A percentile compares a stretch with the other conserved stretches of the same genome.
Evolutionary conservation across 345 rosid species (phyloP).

Genomic region (Hevea brasiliensis): DNA sequence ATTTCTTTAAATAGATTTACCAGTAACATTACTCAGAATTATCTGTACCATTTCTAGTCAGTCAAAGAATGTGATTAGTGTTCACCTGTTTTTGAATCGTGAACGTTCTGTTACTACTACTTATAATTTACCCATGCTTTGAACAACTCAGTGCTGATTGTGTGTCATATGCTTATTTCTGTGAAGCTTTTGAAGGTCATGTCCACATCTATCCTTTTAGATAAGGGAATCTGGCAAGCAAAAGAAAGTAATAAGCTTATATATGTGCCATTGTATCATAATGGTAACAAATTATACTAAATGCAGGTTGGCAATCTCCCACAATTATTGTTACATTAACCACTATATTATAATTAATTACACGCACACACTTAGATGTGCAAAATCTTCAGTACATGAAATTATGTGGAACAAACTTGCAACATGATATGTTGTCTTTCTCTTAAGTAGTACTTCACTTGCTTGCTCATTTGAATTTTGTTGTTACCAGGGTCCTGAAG

Average conservation of each 20-base stretch:
- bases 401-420: neutral
- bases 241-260: neutral
- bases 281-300: neutral
- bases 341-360: neutral
- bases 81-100: neutral
- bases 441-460: neutral
- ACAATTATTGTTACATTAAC: neutral
- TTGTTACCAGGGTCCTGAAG: constrained; percentile 85
- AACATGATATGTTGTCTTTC: neutral
- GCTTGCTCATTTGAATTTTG: neutral
- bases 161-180: neutral
- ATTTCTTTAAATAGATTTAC: neutral
- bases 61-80: neutral
- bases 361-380: neutral
- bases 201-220: neutral
- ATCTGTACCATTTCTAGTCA: no score
- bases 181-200: neutral
- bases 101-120: neutral
- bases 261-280: neutral
- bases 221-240: neutral
- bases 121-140: no score
- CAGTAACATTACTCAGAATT: neutral
- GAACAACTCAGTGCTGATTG: no score
- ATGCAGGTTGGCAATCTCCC: neutral
- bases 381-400: neutral